Evolutionary conservation across 352 stramenopile genomes (phyloP), one percentile per base, ranked within the genome.

Genomic region (Globisporangium irregulare): DNA sequence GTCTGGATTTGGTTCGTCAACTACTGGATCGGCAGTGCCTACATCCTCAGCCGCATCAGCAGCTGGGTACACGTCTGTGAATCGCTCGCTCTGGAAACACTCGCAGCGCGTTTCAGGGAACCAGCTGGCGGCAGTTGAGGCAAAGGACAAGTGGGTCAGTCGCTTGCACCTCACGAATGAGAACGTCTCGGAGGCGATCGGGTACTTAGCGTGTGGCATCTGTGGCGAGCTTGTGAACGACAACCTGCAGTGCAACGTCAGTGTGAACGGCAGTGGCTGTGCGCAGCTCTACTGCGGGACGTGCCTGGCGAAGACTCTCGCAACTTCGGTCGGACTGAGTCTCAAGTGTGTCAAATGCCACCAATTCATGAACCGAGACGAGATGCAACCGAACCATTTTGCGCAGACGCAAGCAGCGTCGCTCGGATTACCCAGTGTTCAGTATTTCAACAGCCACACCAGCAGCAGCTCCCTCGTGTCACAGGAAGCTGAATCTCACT

Each of bases 191-290:
- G 78, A 91, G 29, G 78, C 85, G 6, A 62, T 93, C 14, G 66
- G 72, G 10, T 84, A 79, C 15, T 64, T 94, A 18, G 82, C 74
- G 8, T 94, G 87, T 48, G 87, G 87, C n/a, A 57, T 90, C 20
- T 94, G 87, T 41, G 83, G 83, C 36, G 87, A 93, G 56, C 77
- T 92, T 7, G 81, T 89, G 27, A 82, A 81, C 63, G 85, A 94
- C 61, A 94, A 93, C 58, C 64, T 84, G 8, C 83, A 94, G 71
- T 94, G 87, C 71, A 77, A 61, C 20, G 41, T 55, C 55, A 76
- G 60, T 8, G 53, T 73, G 14, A 73, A 62, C 24, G 68, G 61
- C 24, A 69, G 59, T n/a, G 51, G 56, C 9, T 94, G 87, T 53
- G 72, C 75, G 22, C 87, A 94, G 55, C 72, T 94, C 15, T 94